Evolutionary conservation across 768 basidiomycete species (phyloP), one percentile per base, ranked within the genome.

Genomic region (Hysterangium stoloniferum): DNA sequence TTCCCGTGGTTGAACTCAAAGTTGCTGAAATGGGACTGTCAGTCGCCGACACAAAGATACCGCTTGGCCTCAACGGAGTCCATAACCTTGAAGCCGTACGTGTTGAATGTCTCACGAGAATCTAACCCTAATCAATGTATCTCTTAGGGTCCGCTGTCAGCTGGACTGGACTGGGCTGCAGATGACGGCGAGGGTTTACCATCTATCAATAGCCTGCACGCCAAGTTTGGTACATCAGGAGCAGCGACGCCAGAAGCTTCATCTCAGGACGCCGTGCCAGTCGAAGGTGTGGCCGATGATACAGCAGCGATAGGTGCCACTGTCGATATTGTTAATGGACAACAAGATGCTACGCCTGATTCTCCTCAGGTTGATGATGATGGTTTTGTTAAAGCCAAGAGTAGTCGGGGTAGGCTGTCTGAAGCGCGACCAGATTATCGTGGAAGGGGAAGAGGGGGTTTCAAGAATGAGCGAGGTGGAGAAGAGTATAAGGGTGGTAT

Each of bases 171-270:
- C 64, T 91, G 89, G 88, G 85, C 88, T 13, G 80, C 79, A 35
- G 86, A 88, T 50, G 84, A 87, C n/a, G 83, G 84, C 55, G 77
- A 72, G 15, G 86, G 77, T 4, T 76, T 91, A 13, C 88, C 89
- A n/a, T 71, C 85, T 1, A 83, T 92, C 45, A 80, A 80, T 5
- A 76, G 76, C 42, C 71, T 90, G 24, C 86, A 90, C 52, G 83
- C 84, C 38, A 79, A 77, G 56, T 88, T 90, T 59, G 84, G 82
- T 5, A 78, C 80, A 11, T 85, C 87, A 34, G 83, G 80, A 6
- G 76, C 81, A 25, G 77, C 72, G n/a, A 84, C 83, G 0, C 84
- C 86, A 22, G 73, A 71, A 40, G 33, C 34, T 40, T 17, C 37
- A 33, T 36, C 51, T 24, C 28, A 34, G 13, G 47, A 32, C 8